These are phyloP conservation scores for Blastocystis sp. DNA, from an alignment of 352 stramenopile genomes.

Conservation along the genomic window DNA sequence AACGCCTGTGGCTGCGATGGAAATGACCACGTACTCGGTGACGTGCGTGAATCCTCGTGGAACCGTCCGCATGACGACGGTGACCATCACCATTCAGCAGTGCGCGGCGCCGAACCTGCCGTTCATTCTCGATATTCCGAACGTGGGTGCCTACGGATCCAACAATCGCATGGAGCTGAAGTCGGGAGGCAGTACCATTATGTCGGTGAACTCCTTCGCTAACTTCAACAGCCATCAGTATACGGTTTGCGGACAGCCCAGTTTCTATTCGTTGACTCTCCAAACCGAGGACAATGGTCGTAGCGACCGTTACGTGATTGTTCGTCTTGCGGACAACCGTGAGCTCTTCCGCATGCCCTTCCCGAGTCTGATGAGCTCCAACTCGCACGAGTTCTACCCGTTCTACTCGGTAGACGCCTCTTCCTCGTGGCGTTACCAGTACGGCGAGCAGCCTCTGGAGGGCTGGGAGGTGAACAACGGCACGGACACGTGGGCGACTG, in stretches of 20 bases:
- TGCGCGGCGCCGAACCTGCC: background rate
- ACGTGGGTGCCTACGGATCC: constrained; percentile 7
- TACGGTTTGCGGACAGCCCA: background rate
- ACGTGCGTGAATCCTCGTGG: constrained; percentile 15
- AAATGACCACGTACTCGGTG: background rate
- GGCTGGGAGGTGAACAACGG: constrained; percentile 41
- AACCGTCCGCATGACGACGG: background rate
- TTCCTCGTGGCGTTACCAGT: background rate
- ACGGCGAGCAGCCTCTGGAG: constrained; percentile 23
- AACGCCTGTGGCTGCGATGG: constrained; percentile 1
- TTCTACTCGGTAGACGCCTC: constrained; percentile 17
- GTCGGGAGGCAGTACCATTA: background rate
- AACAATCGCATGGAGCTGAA: background rate
- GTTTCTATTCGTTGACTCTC: background rate
- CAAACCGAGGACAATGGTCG: background rate
- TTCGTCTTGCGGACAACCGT: constrained; percentile 6
- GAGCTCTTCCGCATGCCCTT: constrained; percentile 19
- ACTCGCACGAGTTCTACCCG: constrained; percentile 10
- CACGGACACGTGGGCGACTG: constrained; percentile 3
- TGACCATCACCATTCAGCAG: background rate
- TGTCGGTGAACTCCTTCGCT: background rate
- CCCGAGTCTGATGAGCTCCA: background rate
- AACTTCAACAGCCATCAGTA: constrained; percentile 2
- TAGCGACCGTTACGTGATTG: background rate
- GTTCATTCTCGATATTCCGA: background rate